Conservation (phyloP, 768 basidiomycete species). For the Tricholoma furcatifolium region DNA sequence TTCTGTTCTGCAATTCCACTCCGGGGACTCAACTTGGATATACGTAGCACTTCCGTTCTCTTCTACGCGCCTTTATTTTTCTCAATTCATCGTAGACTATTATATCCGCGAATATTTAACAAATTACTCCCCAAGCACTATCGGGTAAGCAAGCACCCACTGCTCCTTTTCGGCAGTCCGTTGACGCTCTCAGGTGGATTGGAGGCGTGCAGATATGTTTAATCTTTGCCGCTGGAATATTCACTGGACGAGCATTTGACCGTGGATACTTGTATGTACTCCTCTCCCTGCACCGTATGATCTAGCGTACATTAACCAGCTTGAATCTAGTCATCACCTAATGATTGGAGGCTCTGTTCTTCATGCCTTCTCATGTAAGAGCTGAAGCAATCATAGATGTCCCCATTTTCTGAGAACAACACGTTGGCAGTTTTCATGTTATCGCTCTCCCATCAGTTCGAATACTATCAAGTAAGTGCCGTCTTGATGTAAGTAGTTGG, state of each 20-base stretch:
- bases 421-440: constrained; percentile 23
- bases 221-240: constrained; percentile 20
- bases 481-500: background rate
- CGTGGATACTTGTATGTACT: constrained; percentile 32
- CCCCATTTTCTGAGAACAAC: constrained; percentile 10
- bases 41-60: no score
- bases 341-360: constrained; percentile 17
- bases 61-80: no score
- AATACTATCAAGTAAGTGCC: constrained; percentile 30
- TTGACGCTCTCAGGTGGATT: constrained; percentile 35
- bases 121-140: constrained; percentile 17
- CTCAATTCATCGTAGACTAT: constrained; percentile 3
- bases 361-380: no score
- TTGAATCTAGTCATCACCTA: constrained; percentile 15
- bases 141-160: constrained; percentile 11
- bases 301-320: background rate
- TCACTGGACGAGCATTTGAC: constrained; percentile 26
- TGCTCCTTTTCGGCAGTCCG: background rate
- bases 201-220: constrained; percentile 51
- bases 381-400: no score
- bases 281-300: no score
- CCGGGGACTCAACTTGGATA: no score
- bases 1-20: no score
- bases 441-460: constrained; percentile 27
- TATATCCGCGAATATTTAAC: constrained; percentile 23